Evolutionary conservation across 2,329 filamentous ascomycete genomes (phyloP), one percentile per base, ranked within the genome.

Genomic region (Ophiosphaerella narmari): DNA sequence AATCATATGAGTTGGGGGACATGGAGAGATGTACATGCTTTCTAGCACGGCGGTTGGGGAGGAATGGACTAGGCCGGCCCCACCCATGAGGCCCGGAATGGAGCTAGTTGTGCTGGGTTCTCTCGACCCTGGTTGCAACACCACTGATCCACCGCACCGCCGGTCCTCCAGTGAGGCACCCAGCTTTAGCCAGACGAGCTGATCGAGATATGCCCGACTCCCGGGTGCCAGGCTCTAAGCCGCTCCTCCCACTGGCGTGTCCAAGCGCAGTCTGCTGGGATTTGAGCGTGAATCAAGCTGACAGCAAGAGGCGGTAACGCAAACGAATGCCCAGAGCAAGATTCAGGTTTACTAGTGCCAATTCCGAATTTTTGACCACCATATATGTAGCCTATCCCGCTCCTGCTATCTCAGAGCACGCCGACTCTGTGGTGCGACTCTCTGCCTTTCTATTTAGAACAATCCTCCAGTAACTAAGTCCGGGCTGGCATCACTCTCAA

Each of bases 361-460:
- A 44, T 42, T 35, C 34, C 43, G 31, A 36, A 14, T 40, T 35
- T 26, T 43, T 23, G 14, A 39, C 33, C 23, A 43, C 43, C 47
- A 47, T 48, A 14, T 40, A 47, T 24, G 37, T 42, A 40, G 41
- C 49, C 50, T 42, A 44, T 43, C 40, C 14, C 31, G 18, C 26
- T 7, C 11, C 26, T 29, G 7, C 11, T 26, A 50, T 46, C 45
- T 24, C 51, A 46, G 52, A 46, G 54, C 65, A 60, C 52, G 72
- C 73, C 68, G 65, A 65, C 50, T 73, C 68, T 50, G 42, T 59
- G 26, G 58, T 65, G 40, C 60, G 66, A 40, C 72, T 68, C 52
- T 73, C 71, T 52, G 64, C 59, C 34, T 66, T 73, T 31, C 65
- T 71, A 43, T 67, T 72, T 57, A 70, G 72, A 56, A 56, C 54